Base-by-base conservation (phyloP, 2,329 filamentous ascomycete species). In the Monosporascus sp. region DNA sequence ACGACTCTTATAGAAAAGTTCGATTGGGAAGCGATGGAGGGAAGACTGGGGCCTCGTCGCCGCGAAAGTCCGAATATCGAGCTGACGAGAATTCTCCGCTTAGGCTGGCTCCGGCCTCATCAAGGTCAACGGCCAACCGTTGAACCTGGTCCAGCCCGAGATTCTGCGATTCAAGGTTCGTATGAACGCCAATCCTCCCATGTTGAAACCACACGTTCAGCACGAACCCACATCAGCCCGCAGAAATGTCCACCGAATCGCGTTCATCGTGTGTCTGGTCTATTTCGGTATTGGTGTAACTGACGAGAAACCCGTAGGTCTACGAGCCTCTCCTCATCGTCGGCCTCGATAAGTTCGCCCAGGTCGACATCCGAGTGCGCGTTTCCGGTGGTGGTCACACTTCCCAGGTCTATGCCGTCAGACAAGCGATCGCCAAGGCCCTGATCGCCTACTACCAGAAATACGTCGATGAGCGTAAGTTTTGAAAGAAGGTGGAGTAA, bases 371-470 rank as follows among this genome's bases (percentile, higher is more conserved):
- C 82, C 89, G 94, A 68, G 90, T 97, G 75, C 89, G 92, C 72
- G 94, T 97, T 71, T 83, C 86, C 71, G 94, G 94, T 76, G 94
- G 94, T 89, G 94, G 93, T 81, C 93, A 97, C 85, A 92, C 89
- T 65, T 96, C 90, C 58, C 92, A 97, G 79, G 85, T 96, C 79
- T 97, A 97, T 80, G 94, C 94, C 75, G 90, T 97, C 83, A 91
- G 94, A 70, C 94, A 99, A 83, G 93, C 94, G 71, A 97, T 99
- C 74, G 87, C 92, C 82, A 99, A 97, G 87, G 88, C 88, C 71
- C 90, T 96, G 75, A 87, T 96, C 72, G 88, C 91, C 78, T 97
- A 97, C 88, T 97, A 97, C 89, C 93, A 97, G 83, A 97, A 99
- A 86, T 99, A 87, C 82, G 90, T 97, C 79, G 94, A 99, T 75